phyloP scores from a whole-genome alignment of 129 eudicot genomes.

The Centaurea solstitialis region DNA sequence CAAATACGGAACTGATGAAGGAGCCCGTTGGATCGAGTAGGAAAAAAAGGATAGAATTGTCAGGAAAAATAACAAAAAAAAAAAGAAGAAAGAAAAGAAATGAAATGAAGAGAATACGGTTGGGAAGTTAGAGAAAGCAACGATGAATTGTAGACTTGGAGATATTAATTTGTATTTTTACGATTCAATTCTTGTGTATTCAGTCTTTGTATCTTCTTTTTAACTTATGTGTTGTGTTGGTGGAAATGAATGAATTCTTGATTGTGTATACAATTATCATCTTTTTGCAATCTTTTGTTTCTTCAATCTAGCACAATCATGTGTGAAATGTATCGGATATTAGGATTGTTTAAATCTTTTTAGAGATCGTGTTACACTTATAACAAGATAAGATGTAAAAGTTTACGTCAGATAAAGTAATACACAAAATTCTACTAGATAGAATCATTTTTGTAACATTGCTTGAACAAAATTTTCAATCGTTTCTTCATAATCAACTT shows the following conservation, averaged over 20 bases:
- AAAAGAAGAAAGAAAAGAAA: neutral
- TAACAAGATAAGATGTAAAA: too few relatives aligned
- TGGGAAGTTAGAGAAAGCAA: constrained; percentile 21
- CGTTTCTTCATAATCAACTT: too few relatives aligned
- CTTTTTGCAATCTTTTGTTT: neutral
- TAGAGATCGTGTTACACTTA: too few relatives aligned
- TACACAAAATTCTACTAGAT: too few relatives aligned
- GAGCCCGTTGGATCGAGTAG: constrained; percentile 34
- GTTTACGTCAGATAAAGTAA: too few relatives aligned
- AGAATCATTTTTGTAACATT: too few relatives aligned
- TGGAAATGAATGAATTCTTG: constrained; percentile 34
- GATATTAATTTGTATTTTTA: constrained; percentile 45
- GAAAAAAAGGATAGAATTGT: constrained; percentile 38
- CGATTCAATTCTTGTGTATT: constrained; percentile 40
- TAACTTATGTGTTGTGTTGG: constrained; percentile 18
- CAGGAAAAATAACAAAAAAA: constrained; percentile 16
- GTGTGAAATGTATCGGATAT: neutral
- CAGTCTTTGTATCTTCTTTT: constrained; percentile 32
- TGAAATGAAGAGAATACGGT: constrained; percentile 20
- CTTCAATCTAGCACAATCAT: neutral
- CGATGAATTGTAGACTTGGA: constrained; percentile 52
- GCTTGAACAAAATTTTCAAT: too few relatives aligned
- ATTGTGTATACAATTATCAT: constrained; percentile 26
- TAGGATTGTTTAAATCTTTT: too few relatives aligned
- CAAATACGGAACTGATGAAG: constrained; percentile 36